Evolutionary conservation across 805 yeast species (phyloP).

Genomic region (Huiozyma naganishii): DNA sequence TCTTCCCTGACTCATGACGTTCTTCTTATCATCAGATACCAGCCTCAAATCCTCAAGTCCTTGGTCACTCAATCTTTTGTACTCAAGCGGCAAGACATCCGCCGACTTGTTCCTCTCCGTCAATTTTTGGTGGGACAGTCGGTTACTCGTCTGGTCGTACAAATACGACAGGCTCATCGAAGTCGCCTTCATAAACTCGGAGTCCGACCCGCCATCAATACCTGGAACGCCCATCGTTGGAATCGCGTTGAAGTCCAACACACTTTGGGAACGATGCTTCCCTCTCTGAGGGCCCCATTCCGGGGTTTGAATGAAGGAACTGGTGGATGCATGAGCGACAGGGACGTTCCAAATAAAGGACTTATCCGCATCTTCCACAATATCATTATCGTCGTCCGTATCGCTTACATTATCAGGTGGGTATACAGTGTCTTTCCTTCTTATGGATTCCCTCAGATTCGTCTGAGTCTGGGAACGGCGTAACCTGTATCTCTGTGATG

Average conservation of each 20-base stretch:
- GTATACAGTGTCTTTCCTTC: conserved; percentile 27
- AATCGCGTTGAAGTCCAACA: conserved; percentile 20
- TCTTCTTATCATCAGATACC: conserved; percentile 49
- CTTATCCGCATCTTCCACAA: conserved; percentile 12
- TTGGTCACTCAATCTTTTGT: conserved; percentile 25
- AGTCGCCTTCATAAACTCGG: conserved; percentile 17
- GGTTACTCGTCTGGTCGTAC: conserved; percentile 29
- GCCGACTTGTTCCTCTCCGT: conserved; percentile 24
- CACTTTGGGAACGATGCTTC: too few relatives aligned
- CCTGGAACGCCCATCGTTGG: conserved; percentile 43
- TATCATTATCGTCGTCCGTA: conserved; percentile 22
- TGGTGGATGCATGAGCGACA: conserved; percentile 26
- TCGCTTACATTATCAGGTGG: background rate
- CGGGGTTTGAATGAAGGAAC: conserved; percentile 9
- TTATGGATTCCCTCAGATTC: conserved; percentile 21
- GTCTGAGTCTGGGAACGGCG: conserved; percentile 27
- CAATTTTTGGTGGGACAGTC: conserved; percentile 26
- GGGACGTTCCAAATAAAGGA: conserved; percentile 42
- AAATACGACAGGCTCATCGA: conserved; percentile 31
- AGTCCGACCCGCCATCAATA: conserved; percentile 10
- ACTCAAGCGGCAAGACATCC: conserved; percentile 28
- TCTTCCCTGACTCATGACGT: conserved; percentile 44
- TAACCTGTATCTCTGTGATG: conserved; percentile 31
- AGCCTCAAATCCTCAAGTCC: conserved; percentile 48
- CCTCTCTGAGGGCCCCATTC: too few relatives aligned